Base-by-base conservation (phyloP, 2,329 filamentous ascomycete species). In the Pseudogymnoascus sp. region DNA sequence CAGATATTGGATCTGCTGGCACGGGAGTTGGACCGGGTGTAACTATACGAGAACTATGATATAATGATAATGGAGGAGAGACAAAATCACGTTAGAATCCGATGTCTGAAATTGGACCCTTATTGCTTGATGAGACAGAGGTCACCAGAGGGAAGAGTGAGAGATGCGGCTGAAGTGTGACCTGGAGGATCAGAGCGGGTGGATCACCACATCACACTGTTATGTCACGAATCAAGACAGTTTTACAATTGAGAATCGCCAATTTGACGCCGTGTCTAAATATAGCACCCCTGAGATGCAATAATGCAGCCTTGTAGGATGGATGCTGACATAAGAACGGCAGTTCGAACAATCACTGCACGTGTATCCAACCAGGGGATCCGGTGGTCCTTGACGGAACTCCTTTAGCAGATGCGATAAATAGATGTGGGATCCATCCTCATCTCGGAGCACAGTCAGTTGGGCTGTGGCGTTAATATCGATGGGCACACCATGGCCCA, bases 391-490 rank as follows among this genome's bases (percentile, higher is more conserved):
- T 55, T 8, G 45, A 9, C 8, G n/a, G 25, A 11, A 42, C 19
- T 39, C 38, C 16, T 38, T 41, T 41, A 3, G 25, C 14, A 4
- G 49, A 55, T 55, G 49, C 49, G 16, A 55, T 55, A 55, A 55
- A 55, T 55, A 55, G 49, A 55, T 33, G 25, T 33, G 49, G 49
- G 49, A 55, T 55, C 49, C 49, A 55, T 55, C 28, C 49, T 55
- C 49, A 55, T 55, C 49, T 55, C 49, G 45, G 45, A 55, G 49
- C 28, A 55, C 28, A 9, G 49, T 55, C 28, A 55, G 49, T 55
- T 55, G 49, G 28, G 49, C 49, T 55, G 49, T 55, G 49, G 49
- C 28, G 49, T 55, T 55, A 55, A 55, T 55, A 55, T 55, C 49
- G 49, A 55, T 55, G 49, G 28, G 28, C 49, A 55, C 49, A 55